Evolutionary conservation across 2,329 filamentous ascomycete species (phyloP).

Genomic region (Cytospora piceae): DNA sequence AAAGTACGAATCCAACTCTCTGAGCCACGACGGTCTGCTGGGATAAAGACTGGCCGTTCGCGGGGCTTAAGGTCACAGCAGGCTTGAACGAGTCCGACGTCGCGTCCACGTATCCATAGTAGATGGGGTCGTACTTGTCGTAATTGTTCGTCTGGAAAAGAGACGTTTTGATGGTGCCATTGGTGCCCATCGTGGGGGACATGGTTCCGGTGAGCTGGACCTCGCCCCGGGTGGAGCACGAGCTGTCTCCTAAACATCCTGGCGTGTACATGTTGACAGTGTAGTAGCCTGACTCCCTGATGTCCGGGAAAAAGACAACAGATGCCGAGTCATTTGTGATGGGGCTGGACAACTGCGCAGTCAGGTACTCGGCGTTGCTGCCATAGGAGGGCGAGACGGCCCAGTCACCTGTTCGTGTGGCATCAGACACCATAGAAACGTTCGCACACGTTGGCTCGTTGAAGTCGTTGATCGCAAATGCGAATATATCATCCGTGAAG

Average conservation of each 20-base stretch:
- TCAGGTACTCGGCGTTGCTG: constrained; percentile 78
- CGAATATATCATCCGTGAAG: constrained; percentile 81
- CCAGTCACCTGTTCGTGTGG: constrained; percentile 78
- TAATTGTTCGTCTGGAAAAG: constrained; percentile 92
- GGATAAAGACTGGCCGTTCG: constrained; percentile 62
- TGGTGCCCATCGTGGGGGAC: constrained; percentile 47
- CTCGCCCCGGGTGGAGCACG: constrained; percentile 75
- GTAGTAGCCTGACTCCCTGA: constrained; percentile 89
- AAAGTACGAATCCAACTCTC: constrained; percentile 75
- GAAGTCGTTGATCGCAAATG: constrained; percentile 84
- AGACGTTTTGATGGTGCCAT: constrained; percentile 53
- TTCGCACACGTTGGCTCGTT: constrained; percentile 84
- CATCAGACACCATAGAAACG: constrained; percentile 64
- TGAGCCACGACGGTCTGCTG: constrained; percentile 85
- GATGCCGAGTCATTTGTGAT: constrained; percentile 63
- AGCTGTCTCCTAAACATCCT: constrained; percentile 79
- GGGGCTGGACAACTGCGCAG: constrained; percentile 61
- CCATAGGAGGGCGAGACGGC: constrained; percentile 65
- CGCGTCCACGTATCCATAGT: constrained; percentile 81
- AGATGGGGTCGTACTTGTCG: constrained; percentile 95
- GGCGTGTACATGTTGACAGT: constrained; percentile 90
- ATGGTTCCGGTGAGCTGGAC: constrained; percentile 81
- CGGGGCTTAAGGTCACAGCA: constrained; percentile 75
- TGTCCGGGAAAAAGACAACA: constrained; percentile 81
- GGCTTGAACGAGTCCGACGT: constrained; percentile 75